Conservation (phyloP, 495 filamentous ascomycete genomes). For the Tuber indicum region DNA sequence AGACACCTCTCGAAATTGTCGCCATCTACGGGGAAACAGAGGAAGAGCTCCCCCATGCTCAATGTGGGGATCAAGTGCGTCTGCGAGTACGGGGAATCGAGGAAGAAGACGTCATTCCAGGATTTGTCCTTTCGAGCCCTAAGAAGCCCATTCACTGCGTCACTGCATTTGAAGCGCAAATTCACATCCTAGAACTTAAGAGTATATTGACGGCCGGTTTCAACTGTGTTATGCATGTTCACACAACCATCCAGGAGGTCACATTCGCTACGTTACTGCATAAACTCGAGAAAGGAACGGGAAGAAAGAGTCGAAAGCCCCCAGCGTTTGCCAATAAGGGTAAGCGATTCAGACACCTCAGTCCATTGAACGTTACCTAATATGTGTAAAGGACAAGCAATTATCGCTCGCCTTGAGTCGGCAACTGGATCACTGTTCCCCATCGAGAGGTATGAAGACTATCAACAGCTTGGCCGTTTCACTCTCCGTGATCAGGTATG, state of each 20-base stretch:
- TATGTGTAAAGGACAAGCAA: conserved; percentile 44
- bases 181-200: conserved; percentile 91
- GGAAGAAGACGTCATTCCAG: conserved; percentile 95
- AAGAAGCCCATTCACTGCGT: conserved; percentile 91
- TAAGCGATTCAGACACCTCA: conserved; percentile 47
- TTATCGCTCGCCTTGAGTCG: conserved; percentile 86
- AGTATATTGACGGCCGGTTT: conserved; percentile 83
- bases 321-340: conserved; percentile 89
- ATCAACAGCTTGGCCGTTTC: conserved; percentile 88
- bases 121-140: conserved; percentile 89
- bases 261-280: conserved; percentile 81
- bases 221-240: conserved; percentile 85
- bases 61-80: conserved; percentile 91
- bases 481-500: conserved; percentile 86
- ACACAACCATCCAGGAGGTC: conserved; percentile 90
- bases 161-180: conserved; percentile 86
- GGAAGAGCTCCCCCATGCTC: conserved; percentile 72
- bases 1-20: conserved; percentile 66
- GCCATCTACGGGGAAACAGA: conserved; percentile 93
- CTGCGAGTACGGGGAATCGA: conserved; percentile 87
- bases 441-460: conserved; percentile 88
- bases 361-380: conserved; percentile 17
- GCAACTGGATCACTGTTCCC: conserved; percentile 78
- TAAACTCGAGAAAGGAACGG: conserved; percentile 95
- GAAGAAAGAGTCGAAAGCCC: conserved; percentile 81